Percentiles rank a stretch among this genome's conserved stretches.
These are phyloP conservation scores for Arachnopeziza araneosa DNA, from an alignment of 2,329 filamentous ascomycete species.

Conservation along the genomic window DNA sequence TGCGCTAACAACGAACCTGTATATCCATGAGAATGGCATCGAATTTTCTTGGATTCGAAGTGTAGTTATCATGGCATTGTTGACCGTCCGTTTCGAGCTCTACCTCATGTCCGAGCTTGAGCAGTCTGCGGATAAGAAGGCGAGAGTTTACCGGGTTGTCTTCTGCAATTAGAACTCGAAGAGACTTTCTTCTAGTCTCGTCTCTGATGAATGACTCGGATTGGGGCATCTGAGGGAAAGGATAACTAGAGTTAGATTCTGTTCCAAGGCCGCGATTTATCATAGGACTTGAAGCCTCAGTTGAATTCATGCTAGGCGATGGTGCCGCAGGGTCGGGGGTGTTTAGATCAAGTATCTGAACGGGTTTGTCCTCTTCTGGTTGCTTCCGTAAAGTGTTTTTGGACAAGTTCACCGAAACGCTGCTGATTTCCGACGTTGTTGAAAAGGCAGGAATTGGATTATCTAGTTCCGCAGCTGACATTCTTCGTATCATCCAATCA, in stretches of 20 bases:
- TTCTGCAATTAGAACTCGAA: slow-evolving; percentile 67
- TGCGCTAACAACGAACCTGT: slow-evolving; percentile 12
- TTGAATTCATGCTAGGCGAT: not conserved
- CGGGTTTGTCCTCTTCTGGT: not conserved
- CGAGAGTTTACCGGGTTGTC: slow-evolving; percentile 80
- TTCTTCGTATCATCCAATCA: not conserved
- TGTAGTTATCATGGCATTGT: slow-evolving; percentile 69
- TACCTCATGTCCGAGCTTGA: slow-evolving; percentile 65
- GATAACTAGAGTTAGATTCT: not conserved
- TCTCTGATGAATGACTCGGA: slow-evolving; percentile 52
- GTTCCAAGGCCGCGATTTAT: not conserved
- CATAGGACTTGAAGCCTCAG: not conserved
- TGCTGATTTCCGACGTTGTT: not conserved
- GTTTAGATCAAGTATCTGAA: not conserved
- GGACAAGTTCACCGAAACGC: not conserved
- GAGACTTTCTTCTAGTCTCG: not conserved
- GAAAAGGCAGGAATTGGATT: not conserved
- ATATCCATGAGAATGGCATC: slow-evolving; percentile 27
- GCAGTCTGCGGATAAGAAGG: slow-evolving; percentile 67
- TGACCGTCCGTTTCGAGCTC: slow-evolving; percentile 70
- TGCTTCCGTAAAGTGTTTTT: not conserved
- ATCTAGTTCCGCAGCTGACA: not conserved
- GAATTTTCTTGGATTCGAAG: slow-evolving; percentile 39
- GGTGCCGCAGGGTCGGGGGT: not conserved
- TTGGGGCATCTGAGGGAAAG: slow-evolving; percentile 48